Percentiles rank a stretch among this genome's conserved stretches.
phyloP scores from a whole-genome alignment of 805 yeast genomes.

The Myxozyma neglecta region DNA sequence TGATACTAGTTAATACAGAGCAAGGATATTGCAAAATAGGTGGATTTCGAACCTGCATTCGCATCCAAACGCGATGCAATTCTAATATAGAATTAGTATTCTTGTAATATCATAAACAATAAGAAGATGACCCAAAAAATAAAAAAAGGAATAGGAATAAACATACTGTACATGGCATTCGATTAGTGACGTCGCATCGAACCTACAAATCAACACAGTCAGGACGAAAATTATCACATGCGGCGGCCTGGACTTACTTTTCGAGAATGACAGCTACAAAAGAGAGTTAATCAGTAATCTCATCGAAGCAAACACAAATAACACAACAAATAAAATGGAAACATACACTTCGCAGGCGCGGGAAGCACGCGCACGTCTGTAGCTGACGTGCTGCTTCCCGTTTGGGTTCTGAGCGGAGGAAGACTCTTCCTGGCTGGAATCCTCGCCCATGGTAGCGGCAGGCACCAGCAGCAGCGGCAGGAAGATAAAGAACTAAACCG shows the following conservation, averaged over 20 bases:
- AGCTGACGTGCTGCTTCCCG: constrained; percentile 27
- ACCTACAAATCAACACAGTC: constrained; percentile 15
- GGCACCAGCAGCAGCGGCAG: too few relatives aligned
- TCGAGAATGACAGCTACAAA: constrained; percentile 32
- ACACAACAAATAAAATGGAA: not conserved
- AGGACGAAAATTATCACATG: not conserved
- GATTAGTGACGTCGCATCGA: constrained; percentile 53
- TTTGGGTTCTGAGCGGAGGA: constrained; percentile 11
- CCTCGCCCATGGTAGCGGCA: constrained; percentile 15
- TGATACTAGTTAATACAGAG: constrained; percentile 58
- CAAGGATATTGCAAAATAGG: not conserved
- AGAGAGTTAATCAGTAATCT: not conserved
- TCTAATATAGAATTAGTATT: constrained; percentile 20
- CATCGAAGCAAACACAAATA: not conserved
- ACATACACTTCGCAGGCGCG: constrained; percentile 73
- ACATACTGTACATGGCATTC: constrained; percentile 56
- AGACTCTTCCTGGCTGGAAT: constrained; percentile 25
- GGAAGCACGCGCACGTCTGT: constrained; percentile 53
- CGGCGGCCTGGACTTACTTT: constrained; percentile 19
- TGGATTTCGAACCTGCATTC: constrained; percentile 24
- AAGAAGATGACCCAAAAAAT: not conserved
- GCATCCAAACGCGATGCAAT: constrained; percentile 38
- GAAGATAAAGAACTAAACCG: too few relatives aligned
- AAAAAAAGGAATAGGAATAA: not conserved
- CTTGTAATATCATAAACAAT: not conserved